Evolutionary conservation across 164 flowering plant genomes (phyloP), one percentile per base, ranked within the genome.

Genomic region (Vitis cinerea): DNA sequence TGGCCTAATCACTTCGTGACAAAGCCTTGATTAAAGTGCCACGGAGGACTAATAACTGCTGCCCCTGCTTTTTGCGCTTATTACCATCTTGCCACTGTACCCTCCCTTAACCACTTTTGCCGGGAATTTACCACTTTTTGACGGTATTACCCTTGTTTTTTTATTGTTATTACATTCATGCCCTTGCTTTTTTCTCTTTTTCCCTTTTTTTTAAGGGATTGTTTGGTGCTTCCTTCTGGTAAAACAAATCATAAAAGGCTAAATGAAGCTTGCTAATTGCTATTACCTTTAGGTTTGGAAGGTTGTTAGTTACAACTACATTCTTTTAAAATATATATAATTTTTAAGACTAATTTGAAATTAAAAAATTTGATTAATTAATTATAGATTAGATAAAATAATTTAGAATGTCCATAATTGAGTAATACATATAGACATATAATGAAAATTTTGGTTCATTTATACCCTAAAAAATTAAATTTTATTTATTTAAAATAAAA

Each of bases 1-100:
- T 83, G 83, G 79, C 77, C 84, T 74, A 79, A 79, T 79, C 81
- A 78, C 69, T 70, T 65, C 73, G 66, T 62, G 78, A 56, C 76
- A 69, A 37, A 64, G 69, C 74, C 74, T 74, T 75, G 81, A 68
- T 65, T 73, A 69, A 77, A 72, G 80, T 68, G 76, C 70, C 70
- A 37, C 44, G 44, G 44, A 3, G 44, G 44, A 37, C 60, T 57
- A 16, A 2, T 19, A 37, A 56, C 31, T 13, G 8, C 29, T 49
- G 47, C 73, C 79, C 27, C 48, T 55, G 14, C 68, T 69, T 61
- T 72, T 5, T 19, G 47, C 54, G 16, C 3, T 1, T 37, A 60
- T 69, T 69, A 52, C 73, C 9, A 1, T 59, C 17, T 11, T 71
- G 59, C 72, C 79, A 76, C 63, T 67, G 48, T 63, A 37, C 44